Evolutionary conservation across 2,329 filamentous ascomycete species (phyloP).

Genomic region (Thelonectria discophora): DNA sequence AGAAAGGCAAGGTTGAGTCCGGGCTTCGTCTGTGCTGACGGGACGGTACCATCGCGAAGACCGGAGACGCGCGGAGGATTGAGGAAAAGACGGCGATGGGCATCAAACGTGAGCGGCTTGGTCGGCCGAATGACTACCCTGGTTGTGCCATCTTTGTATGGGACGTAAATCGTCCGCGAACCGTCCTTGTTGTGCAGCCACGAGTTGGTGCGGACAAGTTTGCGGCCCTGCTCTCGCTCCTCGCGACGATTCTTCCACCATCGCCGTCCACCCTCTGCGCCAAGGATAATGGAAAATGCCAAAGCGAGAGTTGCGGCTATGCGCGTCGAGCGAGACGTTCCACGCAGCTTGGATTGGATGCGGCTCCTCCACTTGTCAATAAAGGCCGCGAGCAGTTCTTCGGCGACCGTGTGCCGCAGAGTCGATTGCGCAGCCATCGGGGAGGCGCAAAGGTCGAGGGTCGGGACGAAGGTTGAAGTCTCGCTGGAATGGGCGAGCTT

Average conservation of each 20-base stretch:
- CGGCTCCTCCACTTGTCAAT: slow-evolving; percentile 66
- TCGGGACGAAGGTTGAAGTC: slow-evolving; percentile 12
- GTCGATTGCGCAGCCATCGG: slow-evolving; percentile 90
- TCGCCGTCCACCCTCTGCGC: slow-evolving; percentile 79
- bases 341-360: slow-evolving; percentile 63
- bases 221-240: slow-evolving; percentile 83
- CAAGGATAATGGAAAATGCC: slow-evolving; percentile 78
- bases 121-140: slow-evolving; percentile 92
- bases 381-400: slow-evolving; percentile 73
- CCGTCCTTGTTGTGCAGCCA: slow-evolving; percentile 95
- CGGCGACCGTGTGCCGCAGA: slow-evolving; percentile 70
- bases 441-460: background rate
- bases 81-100: slow-evolving; percentile 90
- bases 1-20: slow-evolving; percentile 95
- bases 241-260: slow-evolving; percentile 78
- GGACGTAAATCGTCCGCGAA: slow-evolving; percentile 92
- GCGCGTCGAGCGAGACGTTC: slow-evolving; percentile 74
- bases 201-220: slow-evolving; percentile 88
- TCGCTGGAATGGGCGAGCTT: slow-evolving; percentile 20
- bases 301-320: slow-evolving; percentile 81
- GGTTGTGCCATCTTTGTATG: slow-evolving; percentile 85
- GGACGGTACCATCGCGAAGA: slow-evolving; percentile 77
- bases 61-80: slow-evolving; percentile 88
- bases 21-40: slow-evolving; percentile 89
- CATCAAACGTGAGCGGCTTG: slow-evolving; percentile 94